Percentiles rank a stretch among this genome's conserved stretches.
phyloP scores from a whole-genome alignment of 2,329 filamentous ascomycete genomes.

The Acrodontium crateriforme region DNA sequence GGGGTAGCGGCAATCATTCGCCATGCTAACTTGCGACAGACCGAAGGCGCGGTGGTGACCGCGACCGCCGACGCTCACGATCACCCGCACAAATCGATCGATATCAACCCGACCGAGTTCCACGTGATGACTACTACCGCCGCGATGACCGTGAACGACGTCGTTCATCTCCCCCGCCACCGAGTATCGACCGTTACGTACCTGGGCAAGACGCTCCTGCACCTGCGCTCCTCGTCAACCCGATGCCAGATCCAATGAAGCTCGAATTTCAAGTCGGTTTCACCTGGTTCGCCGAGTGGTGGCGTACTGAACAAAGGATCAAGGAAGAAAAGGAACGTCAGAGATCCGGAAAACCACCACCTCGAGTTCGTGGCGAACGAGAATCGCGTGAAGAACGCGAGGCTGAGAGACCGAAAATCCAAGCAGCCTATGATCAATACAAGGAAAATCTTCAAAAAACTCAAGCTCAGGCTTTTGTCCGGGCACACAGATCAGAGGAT shows the following conservation, averaged over 20 bases:
- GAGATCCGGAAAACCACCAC: slow-evolving; percentile 51
- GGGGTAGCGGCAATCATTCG: not conserved
- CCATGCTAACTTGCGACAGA: slow-evolving; percentile 11
- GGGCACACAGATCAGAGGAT: slow-evolving; percentile 85
- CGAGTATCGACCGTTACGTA: slow-evolving; percentile 67
- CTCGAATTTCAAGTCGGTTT: slow-evolving; percentile 72
- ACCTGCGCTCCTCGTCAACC: slow-evolving; percentile 43
- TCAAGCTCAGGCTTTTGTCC: slow-evolving; percentile 67
- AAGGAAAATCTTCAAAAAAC: slow-evolving; percentile 48
- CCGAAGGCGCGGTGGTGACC: slow-evolving; percentile 22
- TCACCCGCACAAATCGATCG: slow-evolving; percentile 60
- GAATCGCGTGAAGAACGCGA: slow-evolving; percentile 61
- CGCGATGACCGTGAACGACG: slow-evolving; percentile 51
- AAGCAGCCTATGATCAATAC: slow-evolving; percentile 52
- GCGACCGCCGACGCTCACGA: slow-evolving; percentile 54
- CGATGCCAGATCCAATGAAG: slow-evolving; percentile 56
- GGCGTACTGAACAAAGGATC: slow-evolving; percentile 67
- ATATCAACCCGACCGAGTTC: slow-evolving; percentile 56
- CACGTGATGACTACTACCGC: slow-evolving; percentile 54
- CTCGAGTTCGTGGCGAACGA: slow-evolving; percentile 45
- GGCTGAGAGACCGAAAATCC: slow-evolving; percentile 65
- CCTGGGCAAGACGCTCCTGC: slow-evolving; percentile 49
- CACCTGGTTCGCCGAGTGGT: slow-evolving; percentile 78
- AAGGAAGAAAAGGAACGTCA: slow-evolving; percentile 66
- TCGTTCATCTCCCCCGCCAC: slow-evolving; percentile 47